Base-by-base conservation (phyloP, 441 rosid species). In the Mallotus japonicus region DNA sequence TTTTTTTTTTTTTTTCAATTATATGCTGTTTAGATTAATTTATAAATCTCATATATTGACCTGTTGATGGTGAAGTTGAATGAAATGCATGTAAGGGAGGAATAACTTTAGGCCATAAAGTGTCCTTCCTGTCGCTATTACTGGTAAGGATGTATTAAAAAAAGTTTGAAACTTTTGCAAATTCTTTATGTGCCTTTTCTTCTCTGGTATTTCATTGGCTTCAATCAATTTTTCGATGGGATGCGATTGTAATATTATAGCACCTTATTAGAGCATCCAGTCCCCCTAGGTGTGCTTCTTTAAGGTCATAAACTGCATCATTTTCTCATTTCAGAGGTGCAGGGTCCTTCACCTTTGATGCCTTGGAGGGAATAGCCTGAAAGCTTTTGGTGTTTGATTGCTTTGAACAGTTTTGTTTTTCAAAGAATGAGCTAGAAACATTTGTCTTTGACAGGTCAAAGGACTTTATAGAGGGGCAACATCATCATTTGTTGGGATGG, bases 381-480 rank as follows among this genome's bases (percentile, higher is more conserved):
- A 60, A 47, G 37, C 19, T 9, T 50, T 71, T 49, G 51, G 56
- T 46, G 12, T 47, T 62, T 42, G 20, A 47, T n/a, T 20, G 19
- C 28, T 62, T 65, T 62, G 54, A 15, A 9, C 67, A 20, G 50
- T 60, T 65, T 67, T 54, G 8, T 22, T 62, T 60, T 47, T 72
- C 17, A 42, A 16, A 8, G 60, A 55, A 37, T 56, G 65, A 63
- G 62, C 63, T 12, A 71, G n/a, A 55, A 73, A 55, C 73, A 5
- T 8, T 55, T 79, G 77, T 66, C 16, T 69, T 83, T 64, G 75
- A 69, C 88, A 91, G 97, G 88, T 95, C 13, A 90, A 78, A 87
- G 97, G 98, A 62, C 95, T 92, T 69, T 91, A 92, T 20, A 89
- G 89, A 47, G 99, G 98, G 71, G 96, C 93, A 62, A 91, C 95